Evolutionary conservation across 768 basidiomycete genomes (phyloP), one percentile per base, ranked within the genome.

Genomic region (Lactifluus rugatus): DNA sequence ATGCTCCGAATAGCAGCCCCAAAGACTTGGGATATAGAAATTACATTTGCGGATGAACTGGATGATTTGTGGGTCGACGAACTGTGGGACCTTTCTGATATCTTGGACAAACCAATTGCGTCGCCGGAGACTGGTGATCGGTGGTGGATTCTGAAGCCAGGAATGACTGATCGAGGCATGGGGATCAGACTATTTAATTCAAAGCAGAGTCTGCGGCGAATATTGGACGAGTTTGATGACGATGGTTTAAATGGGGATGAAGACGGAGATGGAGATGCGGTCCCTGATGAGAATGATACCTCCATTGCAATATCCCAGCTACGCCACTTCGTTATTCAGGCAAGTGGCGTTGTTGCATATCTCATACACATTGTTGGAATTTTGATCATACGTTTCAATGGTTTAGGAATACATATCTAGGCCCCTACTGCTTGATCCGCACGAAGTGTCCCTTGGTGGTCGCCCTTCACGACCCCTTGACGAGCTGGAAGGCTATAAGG

Each of bases 121-220:
- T 54, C 42, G 2, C 48, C 57, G 25, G 50, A 64, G 8, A 53
- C 54, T 42, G 23, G 31, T 31, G 56, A 62, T 17, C 74, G 64
- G 50, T 97, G 95, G 95, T 98, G 86, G 81, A 95, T 99, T 60
- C 73, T 99, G 52, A 99, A 99, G 73, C 94, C 96, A 47, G 91
- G 93, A 17, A 95, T 99, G 89, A 87, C 93, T 1, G 94, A 98
- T 73, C 81, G 92, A 50, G 96, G 93, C 13, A 91, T 92, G 78
- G 96, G 95, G 2, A 93, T 99, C 62, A 74, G 93, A 46, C 72
- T 99, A 48, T 97, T 99, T 72, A 82, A 86, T 52, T 85, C 79
- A 54, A 87, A 87, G 70, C 80, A 81, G 13, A 74, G 80, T 32
- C 75, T 99, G 57, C 79, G 80, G 57, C 66, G 69, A 5, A 93